These are phyloP conservation scores for Canariomyces notabilis DNA, from an alignment of 2,329 filamentous ascomycete genomes.

Conservation along the genomic window DNA sequence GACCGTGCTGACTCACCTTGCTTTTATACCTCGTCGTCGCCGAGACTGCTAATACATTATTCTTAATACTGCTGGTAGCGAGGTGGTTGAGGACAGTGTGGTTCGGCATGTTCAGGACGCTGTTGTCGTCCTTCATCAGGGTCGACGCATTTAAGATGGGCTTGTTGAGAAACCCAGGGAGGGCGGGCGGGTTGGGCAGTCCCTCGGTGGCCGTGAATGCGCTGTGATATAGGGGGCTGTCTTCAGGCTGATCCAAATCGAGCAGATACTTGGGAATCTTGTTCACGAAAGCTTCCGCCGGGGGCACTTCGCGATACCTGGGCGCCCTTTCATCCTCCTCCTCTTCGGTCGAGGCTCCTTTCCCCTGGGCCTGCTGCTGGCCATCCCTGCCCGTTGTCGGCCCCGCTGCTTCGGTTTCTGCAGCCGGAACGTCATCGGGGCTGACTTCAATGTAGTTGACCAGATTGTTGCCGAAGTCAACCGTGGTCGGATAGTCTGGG, in stretches of 20 bases:
- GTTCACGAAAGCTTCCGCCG: slow-evolving; percentile 59
- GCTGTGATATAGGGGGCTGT: slow-evolving; percentile 67
- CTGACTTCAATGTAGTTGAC: slow-evolving; percentile 98
- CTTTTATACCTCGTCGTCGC: slow-evolving; percentile 96
- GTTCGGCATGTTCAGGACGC: slow-evolving; percentile 93
- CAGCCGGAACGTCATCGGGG: slow-evolving; percentile 59
- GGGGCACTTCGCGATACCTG: slow-evolving; percentile 52
- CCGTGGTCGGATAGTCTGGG: slow-evolving; percentile 81
- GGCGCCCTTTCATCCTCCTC: slow-evolving; percentile 41
- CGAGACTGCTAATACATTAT: slow-evolving; percentile 89
- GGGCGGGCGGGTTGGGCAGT: slow-evolving; percentile 73
- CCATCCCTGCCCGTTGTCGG: slow-evolving; percentile 28
- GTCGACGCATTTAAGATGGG: slow-evolving; percentile 89
- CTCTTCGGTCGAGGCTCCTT: slow-evolving; percentile 32
- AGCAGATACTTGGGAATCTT: slow-evolving; percentile 79
- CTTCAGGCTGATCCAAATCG: slow-evolving; percentile 81
- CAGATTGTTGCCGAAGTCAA: slow-evolving; percentile 95
- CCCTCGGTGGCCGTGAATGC: slow-evolving; percentile 72
- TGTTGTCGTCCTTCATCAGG: slow-evolving; percentile 96
- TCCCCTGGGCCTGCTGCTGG: slow-evolving; percentile 29
- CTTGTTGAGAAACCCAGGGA: slow-evolving; percentile 89
- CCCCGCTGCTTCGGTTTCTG: slow-evolving; percentile 27
- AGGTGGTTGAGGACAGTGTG: slow-evolving; percentile 95
- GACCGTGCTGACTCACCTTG: slow-evolving; percentile 57
- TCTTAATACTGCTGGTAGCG: slow-evolving; percentile 96